Evolutionary conservation across 129 eudicot genomes (phyloP).

Genomic region (Lonicera japonica): DNA sequence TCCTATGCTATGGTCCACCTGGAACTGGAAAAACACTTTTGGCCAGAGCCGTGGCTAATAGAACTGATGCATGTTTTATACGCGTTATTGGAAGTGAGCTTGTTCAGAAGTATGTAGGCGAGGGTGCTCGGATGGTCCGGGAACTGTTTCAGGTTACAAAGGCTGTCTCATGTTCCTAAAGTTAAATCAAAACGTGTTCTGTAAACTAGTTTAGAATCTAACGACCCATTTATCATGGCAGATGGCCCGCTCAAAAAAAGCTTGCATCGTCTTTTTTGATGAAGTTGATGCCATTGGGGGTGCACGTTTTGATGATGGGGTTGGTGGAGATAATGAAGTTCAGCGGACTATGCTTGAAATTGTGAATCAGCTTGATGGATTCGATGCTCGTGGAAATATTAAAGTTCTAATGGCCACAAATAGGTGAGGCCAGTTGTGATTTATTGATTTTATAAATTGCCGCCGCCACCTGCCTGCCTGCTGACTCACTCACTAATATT

Average conservation of each 20-base stretch:
- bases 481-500: no score
- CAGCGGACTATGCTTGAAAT: slow-evolving; percentile 97
- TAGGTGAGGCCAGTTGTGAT: slow-evolving; percentile 28
- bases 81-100: slow-evolving; percentile 92
- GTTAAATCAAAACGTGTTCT: not conserved
- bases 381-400: slow-evolving; percentile 93
- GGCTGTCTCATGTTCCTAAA: not conserved
- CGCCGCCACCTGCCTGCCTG: no score
- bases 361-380: slow-evolving; percentile 94
- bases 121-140: slow-evolving; percentile 97
- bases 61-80: slow-evolving; percentile 91
- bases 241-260: slow-evolving; percentile 96
- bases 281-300: slow-evolving; percentile 97
- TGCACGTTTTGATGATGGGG: slow-evolving; percentile 89
- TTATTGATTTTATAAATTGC: no score
- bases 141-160: slow-evolving; percentile 75
- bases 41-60: slow-evolving; percentile 90
- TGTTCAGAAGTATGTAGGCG: slow-evolving; percentile 89
- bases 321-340: slow-evolving; percentile 93
- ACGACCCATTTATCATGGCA: slow-evolving; percentile 19
- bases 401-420: slow-evolving; percentile 95
- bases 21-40: slow-evolving; percentile 89
- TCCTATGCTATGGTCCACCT: slow-evolving; percentile 93
- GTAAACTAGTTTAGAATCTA: not conserved
- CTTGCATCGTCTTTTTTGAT: slow-evolving; percentile 82